Conservation (phyloP, 192 early-diverging fungal genomes). For the Rhizophagus clarus region DNA sequence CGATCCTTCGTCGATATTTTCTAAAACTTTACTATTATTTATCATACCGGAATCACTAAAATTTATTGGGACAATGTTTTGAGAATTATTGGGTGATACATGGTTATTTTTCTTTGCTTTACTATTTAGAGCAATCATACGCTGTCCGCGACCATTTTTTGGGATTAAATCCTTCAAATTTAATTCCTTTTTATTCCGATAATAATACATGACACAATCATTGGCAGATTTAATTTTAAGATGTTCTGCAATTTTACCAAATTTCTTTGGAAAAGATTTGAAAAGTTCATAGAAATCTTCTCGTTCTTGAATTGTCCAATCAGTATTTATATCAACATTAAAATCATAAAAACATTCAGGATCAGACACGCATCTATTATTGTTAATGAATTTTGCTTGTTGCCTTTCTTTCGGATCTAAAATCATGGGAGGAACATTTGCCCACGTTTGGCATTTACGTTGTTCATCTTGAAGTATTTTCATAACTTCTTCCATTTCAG, state of each 20-base stretch:
- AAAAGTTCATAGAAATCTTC: slow-evolving; percentile 67
- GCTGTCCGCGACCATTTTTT: slow-evolving; percentile 47
- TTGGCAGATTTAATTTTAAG: slow-evolving; percentile 66
- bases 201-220: slow-evolving; percentile 78
- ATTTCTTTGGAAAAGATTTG: slow-evolving; percentile 73
- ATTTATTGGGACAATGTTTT: neutral
- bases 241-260: slow-evolving; percentile 68
- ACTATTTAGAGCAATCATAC: slow-evolving; percentile 41
- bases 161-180: slow-evolving; percentile 69
- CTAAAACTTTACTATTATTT: neutral
- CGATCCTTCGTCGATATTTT: neutral
- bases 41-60: neutral
- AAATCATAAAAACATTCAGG: slow-evolving; percentile 66
- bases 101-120: slow-evolving; percentile 47
- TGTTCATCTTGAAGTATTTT: slow-evolving; percentile 72
- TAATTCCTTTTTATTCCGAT: slow-evolving; percentile 75
- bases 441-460: slow-evolving; percentile 70
- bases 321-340: slow-evolving; percentile 54
- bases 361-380: slow-evolving; percentile 58
- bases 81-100: slow-evolving; percentile 27
- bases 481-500: slow-evolving; percentile 76
- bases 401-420: slow-evolving; percentile 58
- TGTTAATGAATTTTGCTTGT: slow-evolving; percentile 58
- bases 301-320: slow-evolving; percentile 68
- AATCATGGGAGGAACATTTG: slow-evolving; percentile 74